Percentiles rank a stretch among this genome's conserved stretches.
Conservation (phyloP, 768 basidiomycete genomes). For the Suillus alpinus region DNA sequence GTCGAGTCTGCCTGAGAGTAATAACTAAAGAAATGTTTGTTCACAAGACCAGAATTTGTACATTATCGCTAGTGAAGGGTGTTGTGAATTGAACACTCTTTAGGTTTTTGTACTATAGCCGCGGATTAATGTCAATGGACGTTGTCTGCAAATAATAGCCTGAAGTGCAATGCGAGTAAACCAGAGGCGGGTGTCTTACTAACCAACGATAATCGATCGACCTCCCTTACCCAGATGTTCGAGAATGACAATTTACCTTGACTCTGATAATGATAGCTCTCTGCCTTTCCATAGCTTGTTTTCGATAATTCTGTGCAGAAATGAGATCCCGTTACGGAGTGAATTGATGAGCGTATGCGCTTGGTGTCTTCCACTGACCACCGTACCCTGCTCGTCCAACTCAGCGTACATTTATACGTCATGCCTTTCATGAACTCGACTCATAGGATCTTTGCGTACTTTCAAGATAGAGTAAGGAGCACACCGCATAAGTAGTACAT, state of each 20-base stretch:
- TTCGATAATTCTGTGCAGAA: neutral
- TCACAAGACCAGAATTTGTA: neutral
- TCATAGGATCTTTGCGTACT: neutral
- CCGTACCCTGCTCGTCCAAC: no score
- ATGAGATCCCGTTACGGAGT: no score
- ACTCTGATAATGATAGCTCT: neutral
- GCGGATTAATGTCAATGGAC: neutral
- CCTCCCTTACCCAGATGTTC: no score
- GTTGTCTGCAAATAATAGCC: neutral
- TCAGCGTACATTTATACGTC: no score
- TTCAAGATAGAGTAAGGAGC: neutral
- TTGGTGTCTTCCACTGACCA: no score
- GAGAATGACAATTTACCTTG: neutral
- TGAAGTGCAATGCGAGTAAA: no score
- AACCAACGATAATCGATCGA: no score
- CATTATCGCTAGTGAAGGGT: neutral
- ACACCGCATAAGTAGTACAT: neutral
- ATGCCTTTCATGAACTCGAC: neutral
- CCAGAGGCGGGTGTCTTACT: no score
- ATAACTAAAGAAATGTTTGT: neutral
- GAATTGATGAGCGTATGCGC: no score
- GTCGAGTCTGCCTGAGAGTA: neutral
- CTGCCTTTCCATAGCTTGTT: neutral
- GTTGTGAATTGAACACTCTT: neutral
- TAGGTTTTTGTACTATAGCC: neutral